These are phyloP conservation scores for Picocystis sp. DNA, from an alignment of 163 green algal species.

Conservation along the genomic window DNA sequence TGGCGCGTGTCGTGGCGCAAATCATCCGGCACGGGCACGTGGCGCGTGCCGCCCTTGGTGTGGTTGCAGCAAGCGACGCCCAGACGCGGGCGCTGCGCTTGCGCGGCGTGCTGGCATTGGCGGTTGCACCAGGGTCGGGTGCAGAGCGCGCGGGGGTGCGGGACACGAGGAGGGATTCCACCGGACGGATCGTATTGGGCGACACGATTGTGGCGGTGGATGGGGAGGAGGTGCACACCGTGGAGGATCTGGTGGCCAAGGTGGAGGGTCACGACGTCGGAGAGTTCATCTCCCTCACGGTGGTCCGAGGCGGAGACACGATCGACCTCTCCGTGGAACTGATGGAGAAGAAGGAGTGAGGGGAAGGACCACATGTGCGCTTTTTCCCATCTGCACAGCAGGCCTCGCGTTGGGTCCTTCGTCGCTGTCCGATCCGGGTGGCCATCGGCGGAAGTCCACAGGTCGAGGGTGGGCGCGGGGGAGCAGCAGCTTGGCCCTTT, in stretches of 20 bases:
- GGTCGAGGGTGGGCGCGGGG: no score
- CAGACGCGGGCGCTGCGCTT: conserved; percentile 5
- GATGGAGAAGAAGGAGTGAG: no score
- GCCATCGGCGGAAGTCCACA: no score
- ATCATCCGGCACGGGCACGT: conserved; percentile 10
- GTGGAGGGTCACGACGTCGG: conserved; percentile 21
- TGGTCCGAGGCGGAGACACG: background rate
- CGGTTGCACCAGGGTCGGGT: conserved; percentile 2
- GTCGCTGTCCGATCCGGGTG: no score
- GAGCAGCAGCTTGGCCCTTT: no score
- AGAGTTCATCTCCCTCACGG: conserved; percentile 17
- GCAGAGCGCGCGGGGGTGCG: conserved; percentile 2
- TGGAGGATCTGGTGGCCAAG: conserved; percentile 18
- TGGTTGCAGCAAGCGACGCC: conserved; percentile 7
- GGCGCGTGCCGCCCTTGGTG: conserved; percentile 19
- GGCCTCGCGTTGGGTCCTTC: no score
- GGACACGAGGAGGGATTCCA: background rate
- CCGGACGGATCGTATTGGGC: conserved; percentile 11
- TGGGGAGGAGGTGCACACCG: conserved; percentile 11
- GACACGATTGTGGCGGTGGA: conserved; percentile 23
- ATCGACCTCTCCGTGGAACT: no score
- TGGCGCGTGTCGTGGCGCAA: conserved; percentile 18
- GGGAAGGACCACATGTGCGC: no score
- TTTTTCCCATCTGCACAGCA: no score
- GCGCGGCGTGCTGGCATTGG: conserved; percentile 4